Evolutionary conservation across 2,329 filamentous ascomycete genomes (phyloP).

Genomic region (Emmonsia crescens): DNA sequence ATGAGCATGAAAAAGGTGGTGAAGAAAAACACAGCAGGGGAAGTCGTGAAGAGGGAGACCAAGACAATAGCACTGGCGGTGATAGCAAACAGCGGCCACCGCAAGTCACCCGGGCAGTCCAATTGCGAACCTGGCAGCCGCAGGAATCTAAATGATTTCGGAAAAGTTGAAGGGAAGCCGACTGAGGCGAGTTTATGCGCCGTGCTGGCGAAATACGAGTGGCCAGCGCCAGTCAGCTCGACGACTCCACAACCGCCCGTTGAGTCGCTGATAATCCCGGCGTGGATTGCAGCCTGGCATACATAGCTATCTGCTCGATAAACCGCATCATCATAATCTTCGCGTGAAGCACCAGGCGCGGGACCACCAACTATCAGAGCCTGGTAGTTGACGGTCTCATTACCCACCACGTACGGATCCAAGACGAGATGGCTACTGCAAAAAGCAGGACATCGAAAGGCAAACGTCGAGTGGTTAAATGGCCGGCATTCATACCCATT

Average conservation of each 20-base stretch:
- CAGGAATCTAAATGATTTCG: constrained; percentile 71
- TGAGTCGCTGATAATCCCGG: constrained; percentile 61
- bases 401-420: constrained; percentile 43
- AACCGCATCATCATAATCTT: constrained; percentile 34
- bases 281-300: constrained; percentile 73
- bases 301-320: constrained; percentile 89
- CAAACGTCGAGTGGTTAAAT: constrained; percentile 41
- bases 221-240: constrained; percentile 57
- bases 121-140: constrained; percentile 40
- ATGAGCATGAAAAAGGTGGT: constrained; percentile 72
- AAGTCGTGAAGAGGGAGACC: constrained; percentile 71
- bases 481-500: constrained; percentile 47
- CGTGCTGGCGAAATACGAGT: constrained; percentile 52
- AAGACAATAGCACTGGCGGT: constrained; percentile 69
- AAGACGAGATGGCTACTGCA: constrained; percentile 39
- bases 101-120: constrained; percentile 62
- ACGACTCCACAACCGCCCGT: constrained; percentile 76
- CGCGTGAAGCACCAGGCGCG: constrained; percentile 21
- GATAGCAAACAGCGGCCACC: constrained; percentile 75
- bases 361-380: constrained; percentile 43
- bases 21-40: constrained; percentile 73
- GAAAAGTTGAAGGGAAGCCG: constrained; percentile 79
- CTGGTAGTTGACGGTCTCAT: constrained; percentile 41
- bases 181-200: constrained; percentile 67
- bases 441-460: constrained; percentile 47